These are phyloP conservation scores for Xylaria grammica DNA, from an alignment of 495 filamentous ascomycete species.

Conservation along the genomic window DNA sequence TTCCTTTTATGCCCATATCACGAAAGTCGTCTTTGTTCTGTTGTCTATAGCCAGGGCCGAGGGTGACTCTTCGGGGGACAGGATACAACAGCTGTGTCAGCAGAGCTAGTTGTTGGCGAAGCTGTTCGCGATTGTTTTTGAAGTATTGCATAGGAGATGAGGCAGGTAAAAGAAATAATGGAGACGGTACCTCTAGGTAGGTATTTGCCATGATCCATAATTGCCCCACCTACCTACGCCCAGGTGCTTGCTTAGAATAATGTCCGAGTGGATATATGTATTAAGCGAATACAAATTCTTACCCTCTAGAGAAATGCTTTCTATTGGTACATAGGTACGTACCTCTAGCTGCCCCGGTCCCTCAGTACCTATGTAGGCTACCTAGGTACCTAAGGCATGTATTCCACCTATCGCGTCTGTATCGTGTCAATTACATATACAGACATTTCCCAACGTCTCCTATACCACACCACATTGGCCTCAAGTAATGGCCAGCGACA, in stretches of 20 bases:
- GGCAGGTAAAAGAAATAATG: constrained; percentile 26
- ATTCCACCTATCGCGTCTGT: constrained; percentile 15
- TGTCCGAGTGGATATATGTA: too few species aligned
- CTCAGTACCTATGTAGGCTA: neutral
- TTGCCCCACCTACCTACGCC: constrained; percentile 16
- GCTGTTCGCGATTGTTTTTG: constrained; percentile 8
- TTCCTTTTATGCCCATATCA: neutral
- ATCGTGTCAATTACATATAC: constrained; percentile 18
- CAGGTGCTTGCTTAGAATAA: too few species aligned
- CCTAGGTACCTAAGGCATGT: too few species aligned
- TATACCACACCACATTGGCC: neutral
- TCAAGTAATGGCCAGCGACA: neutral
- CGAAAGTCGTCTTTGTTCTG: neutral
- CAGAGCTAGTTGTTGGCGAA: neutral
- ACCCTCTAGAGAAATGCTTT: too few species aligned
- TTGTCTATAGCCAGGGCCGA: neutral
- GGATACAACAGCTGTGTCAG: neutral
- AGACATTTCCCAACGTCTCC: neutral
- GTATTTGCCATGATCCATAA: constrained; percentile 23
- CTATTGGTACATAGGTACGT: too few species aligned
- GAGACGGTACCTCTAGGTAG: too few species aligned
- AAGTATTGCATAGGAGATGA: constrained; percentile 12
- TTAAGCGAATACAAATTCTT: too few species aligned
- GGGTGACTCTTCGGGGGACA: neutral
- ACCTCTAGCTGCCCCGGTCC: neutral